Evolutionary conservation across 805 yeast genomes (phyloP), one percentile per base, ranked within the genome.

Genomic region (Lipomyces spencermartinsiae): DNA sequence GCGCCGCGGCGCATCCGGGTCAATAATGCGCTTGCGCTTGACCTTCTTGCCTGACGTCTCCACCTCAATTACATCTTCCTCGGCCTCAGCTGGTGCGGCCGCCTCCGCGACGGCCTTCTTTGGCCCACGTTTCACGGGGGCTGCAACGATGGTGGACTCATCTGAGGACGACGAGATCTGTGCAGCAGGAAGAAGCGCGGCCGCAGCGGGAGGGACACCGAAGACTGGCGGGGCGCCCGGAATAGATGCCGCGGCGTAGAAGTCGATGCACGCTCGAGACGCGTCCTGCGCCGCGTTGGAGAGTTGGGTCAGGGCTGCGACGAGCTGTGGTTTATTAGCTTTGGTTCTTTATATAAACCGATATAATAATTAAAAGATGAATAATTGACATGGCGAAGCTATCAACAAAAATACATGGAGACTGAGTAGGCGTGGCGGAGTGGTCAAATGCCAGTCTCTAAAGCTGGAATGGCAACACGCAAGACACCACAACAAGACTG

Each of bases 1-100:
- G 76, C 93, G 93, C 83, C 91, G 92, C 68, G 99, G 99, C 58
- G 97, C 97, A 75, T 91, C 89, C 62, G 98, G 98, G 79, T 94
- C 98, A 74, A 80, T 83, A 74, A 82, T 83, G 74, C 85, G 86
- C 80, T 86, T 89, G 73, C 81, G 83, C 78, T 83, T 83, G 58
- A 75, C 67, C 73, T 76, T 71, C 34, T 61, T 59, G n/a, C 51
- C 59, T 51, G 46, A 62, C 80, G 81, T 82, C 70, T 78, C 73
- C 29, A 76, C 73, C 35, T 70, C 74, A 29, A 35, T 74, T 25
- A 62, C 73, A 19, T 71, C 75, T 19, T 46, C 67, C 12, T 63
- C 62, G 33, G 43, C 33, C 35, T 54, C 60, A 14, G 61, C 53
- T 29, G 63, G 34, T 14, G 71, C 51, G 54, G 66, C 66, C 65